Conservation (phyloP, 75 land plant genomes). For the Ceratopteris richardii region DNA sequence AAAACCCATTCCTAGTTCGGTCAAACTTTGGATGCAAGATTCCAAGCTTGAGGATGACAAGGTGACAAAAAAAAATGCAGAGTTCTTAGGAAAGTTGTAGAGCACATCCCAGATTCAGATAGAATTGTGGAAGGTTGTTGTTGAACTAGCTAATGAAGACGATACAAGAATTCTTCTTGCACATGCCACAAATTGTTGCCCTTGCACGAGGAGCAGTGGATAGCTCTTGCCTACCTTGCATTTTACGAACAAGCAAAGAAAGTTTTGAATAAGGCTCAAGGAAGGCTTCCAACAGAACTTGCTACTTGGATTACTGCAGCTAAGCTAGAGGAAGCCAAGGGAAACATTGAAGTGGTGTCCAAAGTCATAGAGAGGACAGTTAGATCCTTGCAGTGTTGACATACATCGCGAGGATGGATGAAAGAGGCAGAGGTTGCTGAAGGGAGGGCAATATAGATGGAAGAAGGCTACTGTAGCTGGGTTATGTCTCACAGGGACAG, state of each 20-base stretch:
- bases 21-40: conserved; percentile 93
- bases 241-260: conserved; percentile 77
- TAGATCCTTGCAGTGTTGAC: conserved; percentile 49
- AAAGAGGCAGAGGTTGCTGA: conserved; percentile 98
- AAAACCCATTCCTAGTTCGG: conserved; percentile 76
- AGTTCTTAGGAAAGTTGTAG: conserved; percentile 77
- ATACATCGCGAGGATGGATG: conserved; percentile 96
- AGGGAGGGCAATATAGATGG: too few relatives aligned
- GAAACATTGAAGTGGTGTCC: conserved; percentile 60
- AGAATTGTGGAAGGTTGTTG: conserved; percentile 91
- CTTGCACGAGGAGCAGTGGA: conserved; percentile 91
- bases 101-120: conserved; percentile 90
- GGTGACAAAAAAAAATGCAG: conserved; percentile 45
- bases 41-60: conserved; percentile 71
- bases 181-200: conserved; percentile 87
- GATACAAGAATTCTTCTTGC: conserved; percentile 76
- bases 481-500: too few relatives aligned
- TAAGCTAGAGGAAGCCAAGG: conserved; percentile 94
- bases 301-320: conserved; percentile 95
- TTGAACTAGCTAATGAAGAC: conserved; percentile 88
- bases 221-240: conserved; percentile 83
- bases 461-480: too few relatives aligned
- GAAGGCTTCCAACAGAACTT: conserved; percentile 53
- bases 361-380: conserved; percentile 72
- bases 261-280: conserved; percentile 83